Base-by-base conservation (phyloP, 495 filamentous ascomycete genomes). In the Darksidea phi region DNA sequence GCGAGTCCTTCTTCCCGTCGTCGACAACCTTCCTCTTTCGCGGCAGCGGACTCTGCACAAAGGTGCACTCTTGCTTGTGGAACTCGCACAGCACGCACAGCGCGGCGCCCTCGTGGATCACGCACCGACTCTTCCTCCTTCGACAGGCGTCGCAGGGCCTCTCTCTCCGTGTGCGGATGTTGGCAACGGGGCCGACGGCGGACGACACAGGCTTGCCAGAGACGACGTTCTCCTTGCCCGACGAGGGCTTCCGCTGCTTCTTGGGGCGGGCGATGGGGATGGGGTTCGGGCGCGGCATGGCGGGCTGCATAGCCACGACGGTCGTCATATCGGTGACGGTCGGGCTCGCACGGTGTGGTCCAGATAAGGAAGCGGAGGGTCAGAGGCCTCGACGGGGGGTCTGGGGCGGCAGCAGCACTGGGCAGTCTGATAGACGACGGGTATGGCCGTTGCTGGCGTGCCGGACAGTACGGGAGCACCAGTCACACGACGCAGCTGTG, bases 31-130 rank as follows among this genome's bases (percentile, higher is more conserved):
- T 75, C 25, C 66, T 81, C 79, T 74, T 90, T 73, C 76, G 75
- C 74, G 59, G 79, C 75, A 73, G 74, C 1, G 76, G 75, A 53
- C 72, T 74, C 59, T 78, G 73, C 12, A 77, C 76, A 66, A 77
- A 78, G 24, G 76, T 78, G 59, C 76, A 78, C 42, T 77, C 75
- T 58, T 78, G 76, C 63, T 77, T 75, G 67, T 78, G 76, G 63
- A 78, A 77, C 55, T 77, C 75, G 61, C 76, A 78, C 57, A 85
- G 78, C 48, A 84, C 81, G 55, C 78, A 80, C 42, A 74, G 79
- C 86, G 91, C 74, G 84, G 84, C 81, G 88, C 96, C 76, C 86
- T 90, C 89, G 70, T 91, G 88, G 75, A 96, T 88, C 56, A 95
- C 90, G 77, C 94, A 98, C 68, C 91, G 87, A 67, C 86, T 90